A percentile compares a stretch with the other conserved stretches of the same genome.
These are phyloP conservation scores for Ceratocystis diversiconidia DNA, from an alignment of 2,329 filamentous ascomycete genomes.

Conservation along the genomic window DNA sequence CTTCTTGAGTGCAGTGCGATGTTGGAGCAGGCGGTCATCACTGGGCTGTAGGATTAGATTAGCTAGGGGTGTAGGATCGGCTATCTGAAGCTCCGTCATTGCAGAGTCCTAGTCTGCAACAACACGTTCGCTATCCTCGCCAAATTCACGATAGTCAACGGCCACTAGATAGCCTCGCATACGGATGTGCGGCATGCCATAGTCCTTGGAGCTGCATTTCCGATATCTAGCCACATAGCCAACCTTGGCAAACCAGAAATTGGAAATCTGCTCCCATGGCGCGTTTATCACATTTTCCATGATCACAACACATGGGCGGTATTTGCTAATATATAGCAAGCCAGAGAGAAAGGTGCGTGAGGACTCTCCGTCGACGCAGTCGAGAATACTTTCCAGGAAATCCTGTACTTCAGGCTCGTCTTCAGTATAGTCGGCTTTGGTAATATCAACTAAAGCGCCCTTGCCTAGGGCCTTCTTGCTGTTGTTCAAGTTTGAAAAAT, in stretches of 20 bases:
- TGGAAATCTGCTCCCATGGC: slow-evolving; percentile 42
- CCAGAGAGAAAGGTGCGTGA: slow-evolving; percentile 49
- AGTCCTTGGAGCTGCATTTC: slow-evolving; percentile 53
- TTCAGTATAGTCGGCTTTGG: slow-evolving; percentile 25
- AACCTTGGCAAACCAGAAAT: slow-evolving; percentile 28
- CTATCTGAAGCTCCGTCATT: slow-evolving; percentile 32
- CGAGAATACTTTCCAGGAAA: slow-evolving; percentile 40
- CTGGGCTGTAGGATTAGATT: slow-evolving; percentile 45
- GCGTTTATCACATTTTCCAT: slow-evolving; percentile 55
- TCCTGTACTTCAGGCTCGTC: slow-evolving; percentile 23
- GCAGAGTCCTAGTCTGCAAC: slow-evolving; percentile 28
- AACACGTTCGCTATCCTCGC: slow-evolving; percentile 22
- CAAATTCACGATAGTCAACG: slow-evolving; percentile 31
- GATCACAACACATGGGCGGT: slow-evolving; percentile 49
- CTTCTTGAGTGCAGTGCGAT: slow-evolving; percentile 33
- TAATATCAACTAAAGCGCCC: slow-evolving; percentile 33
- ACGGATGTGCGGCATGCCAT: slow-evolving; percentile 58
- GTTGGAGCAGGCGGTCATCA: slow-evolving; percentile 38
- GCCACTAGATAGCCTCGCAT: slow-evolving; percentile 45
- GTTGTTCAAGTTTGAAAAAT: slow-evolving; percentile 53
- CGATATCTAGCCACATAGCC: slow-evolving; percentile 40
- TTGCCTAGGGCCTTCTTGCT: slow-evolving; percentile 28
- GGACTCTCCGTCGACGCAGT: slow-evolving; percentile 43
- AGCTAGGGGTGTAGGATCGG: slow-evolving; percentile 47
- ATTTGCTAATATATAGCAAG: slow-evolving; percentile 39